Evolutionary conservation across 805 yeast species (phyloP), one percentile per base, ranked within the genome.

Genomic region (Cyberlindnera maclurae): DNA sequence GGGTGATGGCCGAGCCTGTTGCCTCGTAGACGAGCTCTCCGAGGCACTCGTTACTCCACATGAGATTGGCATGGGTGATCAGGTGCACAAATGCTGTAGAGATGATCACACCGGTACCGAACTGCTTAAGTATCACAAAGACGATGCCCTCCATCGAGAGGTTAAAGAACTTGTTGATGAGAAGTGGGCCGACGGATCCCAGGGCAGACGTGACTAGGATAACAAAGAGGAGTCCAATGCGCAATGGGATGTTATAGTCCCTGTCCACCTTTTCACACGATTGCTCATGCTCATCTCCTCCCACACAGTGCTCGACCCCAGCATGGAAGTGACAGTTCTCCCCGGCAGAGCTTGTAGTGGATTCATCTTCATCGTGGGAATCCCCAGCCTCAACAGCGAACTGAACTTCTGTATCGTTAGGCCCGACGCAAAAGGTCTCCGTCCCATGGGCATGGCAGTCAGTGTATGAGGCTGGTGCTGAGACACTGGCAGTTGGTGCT

Each of bases 241-340:
- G 38, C 31, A 47, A 35, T 12, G 43, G 43, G 11, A 45, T 45
- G 29, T 47, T 35, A 29, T 47, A 47, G 24, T 45, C 43, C 28
- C 46, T 38, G 17, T 43, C 45, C 10, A 16, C 36, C 26, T 31
- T 35, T 29, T 41, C 47, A 41, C 52, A 49, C 8, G 46, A 33
- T 10, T 37, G 17, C 18, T 40, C 49, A n/a, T 24, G 26, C 5
- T 35, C 37, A 13, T 39, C 37, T 20, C 45, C 49, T 29, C 49
- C 49, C 17, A 39, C 40, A 46, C 52, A 49, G 27, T 49, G 52
- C 26, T 49, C 51, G 16, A 49, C 49, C 34, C 52, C 52, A 22
- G 52, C 52, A 36, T 49, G 52, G 45, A 46, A 49, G 34, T 49
- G 52, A 40, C 52, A 49, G 24, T 33, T 40, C 10, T 33, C 29